phyloP scores from a whole-genome alignment of 2,329 filamentous ascomycete genomes.

The Xylaria hypoxylon region DNA sequence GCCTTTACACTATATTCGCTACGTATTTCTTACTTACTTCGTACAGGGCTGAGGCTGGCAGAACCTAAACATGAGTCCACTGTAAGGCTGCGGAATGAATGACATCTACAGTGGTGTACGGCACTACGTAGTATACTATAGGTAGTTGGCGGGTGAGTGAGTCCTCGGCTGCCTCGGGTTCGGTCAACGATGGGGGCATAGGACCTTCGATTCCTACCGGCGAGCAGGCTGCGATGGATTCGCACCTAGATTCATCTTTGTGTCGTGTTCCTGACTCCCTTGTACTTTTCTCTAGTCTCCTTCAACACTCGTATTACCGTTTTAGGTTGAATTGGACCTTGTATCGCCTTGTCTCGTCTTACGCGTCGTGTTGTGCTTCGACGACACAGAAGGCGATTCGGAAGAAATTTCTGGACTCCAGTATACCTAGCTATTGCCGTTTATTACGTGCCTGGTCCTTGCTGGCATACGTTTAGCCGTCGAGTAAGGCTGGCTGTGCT shows the following conservation, averaged over 20 bases:
- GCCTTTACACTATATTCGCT: conserved; percentile 4
- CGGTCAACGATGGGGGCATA: background rate
- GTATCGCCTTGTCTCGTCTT: background rate
- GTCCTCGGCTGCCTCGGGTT: background rate
- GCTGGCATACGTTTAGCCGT: background rate
- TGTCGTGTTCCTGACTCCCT: background rate
- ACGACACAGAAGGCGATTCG: too few relatives aligned
- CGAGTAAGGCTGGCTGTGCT: background rate
- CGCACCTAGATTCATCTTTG: background rate
- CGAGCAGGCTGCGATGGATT: conserved; percentile 5
- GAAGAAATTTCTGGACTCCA: background rate
- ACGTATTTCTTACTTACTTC: background rate
- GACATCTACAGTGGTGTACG: too few relatives aligned
- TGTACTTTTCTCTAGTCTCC: background rate
- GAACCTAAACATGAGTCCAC: background rate
- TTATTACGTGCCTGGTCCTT: background rate
- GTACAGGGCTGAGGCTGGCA: conserved; percentile 13
- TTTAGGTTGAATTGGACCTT: background rate
- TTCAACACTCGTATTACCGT: background rate
- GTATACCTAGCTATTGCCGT: background rate
- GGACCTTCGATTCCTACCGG: conserved; percentile 15
- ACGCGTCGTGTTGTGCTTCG: background rate
- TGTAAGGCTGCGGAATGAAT: conserved; percentile 7
- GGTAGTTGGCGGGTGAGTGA: background rate
- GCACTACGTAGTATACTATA: too few relatives aligned